These are phyloP conservation scores for Vitis labrusca DNA, from an alignment of 164 flowering plant species.

Conservation along the genomic window DNA sequence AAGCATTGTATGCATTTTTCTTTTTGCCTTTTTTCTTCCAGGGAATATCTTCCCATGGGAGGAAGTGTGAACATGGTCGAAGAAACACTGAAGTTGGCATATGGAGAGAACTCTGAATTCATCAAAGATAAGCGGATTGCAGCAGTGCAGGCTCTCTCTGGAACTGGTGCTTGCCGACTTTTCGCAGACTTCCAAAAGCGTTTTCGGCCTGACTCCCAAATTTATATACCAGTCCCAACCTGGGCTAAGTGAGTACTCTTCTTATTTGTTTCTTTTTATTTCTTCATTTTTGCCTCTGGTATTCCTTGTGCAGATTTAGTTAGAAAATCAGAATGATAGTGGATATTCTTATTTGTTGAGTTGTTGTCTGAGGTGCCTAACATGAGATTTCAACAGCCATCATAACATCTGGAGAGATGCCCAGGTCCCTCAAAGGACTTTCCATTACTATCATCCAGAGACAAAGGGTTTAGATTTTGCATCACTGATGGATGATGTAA, in stretches of 20 bases:
- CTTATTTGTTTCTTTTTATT: not conserved
- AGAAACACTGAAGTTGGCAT: slow-evolving; percentile 87
- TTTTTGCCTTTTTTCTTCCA: slow-evolving; percentile 16
- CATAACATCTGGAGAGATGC: slow-evolving; percentile 99
- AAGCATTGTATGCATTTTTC: not conserved
- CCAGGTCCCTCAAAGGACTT: slow-evolving; percentile 74
- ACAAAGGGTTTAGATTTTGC: slow-evolving; percentile 82
- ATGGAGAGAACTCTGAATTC: slow-evolving; percentile 84
- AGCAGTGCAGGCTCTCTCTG: slow-evolving; percentile 90
- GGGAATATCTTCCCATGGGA: slow-evolving; percentile 99
- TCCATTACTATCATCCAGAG: slow-evolving; percentile 87
- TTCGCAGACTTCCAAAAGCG: slow-evolving; percentile 97
- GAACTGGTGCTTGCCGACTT: slow-evolving; percentile 96
- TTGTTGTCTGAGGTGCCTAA: slow-evolving; percentile 5
- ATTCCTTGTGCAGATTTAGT: not conserved
- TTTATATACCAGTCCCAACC: slow-evolving; percentile 93
- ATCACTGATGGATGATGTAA: slow-evolving; percentile 76
- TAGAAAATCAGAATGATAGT: not conserved
- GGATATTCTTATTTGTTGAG: not conserved
- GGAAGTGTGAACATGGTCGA: slow-evolving; percentile 87
- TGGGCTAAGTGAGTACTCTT: slow-evolving; percentile 80
- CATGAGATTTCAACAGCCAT: slow-evolving; percentile 52
- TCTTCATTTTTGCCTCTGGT: not conserved
- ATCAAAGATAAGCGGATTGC: slow-evolving; percentile 85
- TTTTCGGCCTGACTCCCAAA: slow-evolving; percentile 82